phyloP scores from a whole-genome alignment of 2,329 filamentous ascomycete genomes.

The Immersiporthe knoxdaviesiana region DNA sequence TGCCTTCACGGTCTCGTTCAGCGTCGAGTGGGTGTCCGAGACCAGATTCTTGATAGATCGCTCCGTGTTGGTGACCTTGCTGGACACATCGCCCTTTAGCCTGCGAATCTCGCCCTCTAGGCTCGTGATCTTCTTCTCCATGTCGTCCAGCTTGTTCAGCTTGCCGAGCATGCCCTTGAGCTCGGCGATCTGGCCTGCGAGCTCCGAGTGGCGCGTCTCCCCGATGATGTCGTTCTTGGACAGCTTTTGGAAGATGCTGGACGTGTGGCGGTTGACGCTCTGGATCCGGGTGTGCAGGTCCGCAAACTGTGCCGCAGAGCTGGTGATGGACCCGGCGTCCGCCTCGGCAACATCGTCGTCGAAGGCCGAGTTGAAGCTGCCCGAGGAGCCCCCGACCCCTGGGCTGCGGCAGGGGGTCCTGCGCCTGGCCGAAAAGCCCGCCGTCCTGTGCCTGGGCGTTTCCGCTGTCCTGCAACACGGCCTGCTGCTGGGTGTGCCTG shows the following conservation, averaged over 20 bases:
- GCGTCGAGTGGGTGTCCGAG: slow-evolving; percentile 48
- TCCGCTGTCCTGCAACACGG: slow-evolving; percentile 36
- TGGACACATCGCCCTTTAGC: slow-evolving; percentile 58
- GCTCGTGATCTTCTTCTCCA: slow-evolving; percentile 52
- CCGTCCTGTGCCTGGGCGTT: slow-evolving; percentile 38
- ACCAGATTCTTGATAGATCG: slow-evolving; percentile 57
- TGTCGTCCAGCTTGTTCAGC: slow-evolving; percentile 47
- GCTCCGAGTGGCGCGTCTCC: slow-evolving; percentile 61
- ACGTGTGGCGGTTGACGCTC: slow-evolving; percentile 69
- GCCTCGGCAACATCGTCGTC: slow-evolving; percentile 52
- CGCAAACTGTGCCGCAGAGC: slow-evolving; percentile 68
- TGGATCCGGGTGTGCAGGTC: slow-evolving; percentile 87
- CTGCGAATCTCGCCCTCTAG: slow-evolving; percentile 63
- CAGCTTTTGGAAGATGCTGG: slow-evolving; percentile 62
- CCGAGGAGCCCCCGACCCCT: slow-evolving; percentile 32
- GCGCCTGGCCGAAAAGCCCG: slow-evolving; percentile 33
- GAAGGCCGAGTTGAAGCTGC: slow-evolving; percentile 39
- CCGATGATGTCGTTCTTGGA: slow-evolving; percentile 53
- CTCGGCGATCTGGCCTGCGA: slow-evolving; percentile 51
- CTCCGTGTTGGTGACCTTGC: slow-evolving; percentile 55
- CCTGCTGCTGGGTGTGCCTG: slow-evolving; percentile 32
- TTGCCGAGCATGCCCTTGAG: slow-evolving; percentile 49
- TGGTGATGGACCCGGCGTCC: slow-evolving; percentile 51
- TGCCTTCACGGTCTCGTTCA: slow-evolving; percentile 51
- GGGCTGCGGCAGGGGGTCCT: slow-evolving; percentile 37